Base-by-base conservation (phyloP, 192 early-diverging fungal genomes). In the Piromyces finnis region DNA sequence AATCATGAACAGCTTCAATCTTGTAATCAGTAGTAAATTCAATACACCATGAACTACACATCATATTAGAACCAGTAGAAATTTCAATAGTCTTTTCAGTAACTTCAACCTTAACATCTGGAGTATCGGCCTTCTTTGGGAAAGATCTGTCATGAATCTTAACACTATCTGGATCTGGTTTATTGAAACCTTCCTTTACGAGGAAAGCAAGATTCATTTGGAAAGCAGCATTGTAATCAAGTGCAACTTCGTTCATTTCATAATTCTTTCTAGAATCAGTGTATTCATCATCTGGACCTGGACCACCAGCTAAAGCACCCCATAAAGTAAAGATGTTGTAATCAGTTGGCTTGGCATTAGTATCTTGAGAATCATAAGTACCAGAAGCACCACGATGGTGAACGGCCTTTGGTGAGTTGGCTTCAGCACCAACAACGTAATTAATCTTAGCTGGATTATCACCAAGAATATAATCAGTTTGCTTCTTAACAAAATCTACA, bases 361-460 rank as follows among this genome's bases (percentile, higher is more conserved):
- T 68, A 68, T 68, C 51, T 68, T 68, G 51, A n/a, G 51, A 18
- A 88, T 85, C 29, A 87, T 86, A 28, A 27, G 77, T 15, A 22
- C 90, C 90, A 12, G 88, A 85, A 2, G 90, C 89, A 32, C 85
- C 82, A 29, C 88, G 86, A 80, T 90, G 88, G 81, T 91, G 90
- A 41, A 89, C 87, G 29, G 89, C 88, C n/a, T 80, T 22, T 18
- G 89, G 89, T 13, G 90, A 90, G 51, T 90, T 91, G 79, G 85
- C 83, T 79, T 89, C 89, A 18, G 90, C 84, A 78, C 90, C 90
- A 36, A 87, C 84, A 28, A 90, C 82, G 83, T 91, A 91, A 1
- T 89, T 89, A 14, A 88, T 87, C 68, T 84, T 85, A 82, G 81
- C 80, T 0, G 85, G 88, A 37, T 91, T 91, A 59, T 88, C 80